A percentile compares a stretch with the other conserved stretches of the same genome.
Evolutionary conservation across 2,329 filamentous ascomycete genomes (phyloP).

Genomic region (Colletotrichum lindemuthianum): DNA sequence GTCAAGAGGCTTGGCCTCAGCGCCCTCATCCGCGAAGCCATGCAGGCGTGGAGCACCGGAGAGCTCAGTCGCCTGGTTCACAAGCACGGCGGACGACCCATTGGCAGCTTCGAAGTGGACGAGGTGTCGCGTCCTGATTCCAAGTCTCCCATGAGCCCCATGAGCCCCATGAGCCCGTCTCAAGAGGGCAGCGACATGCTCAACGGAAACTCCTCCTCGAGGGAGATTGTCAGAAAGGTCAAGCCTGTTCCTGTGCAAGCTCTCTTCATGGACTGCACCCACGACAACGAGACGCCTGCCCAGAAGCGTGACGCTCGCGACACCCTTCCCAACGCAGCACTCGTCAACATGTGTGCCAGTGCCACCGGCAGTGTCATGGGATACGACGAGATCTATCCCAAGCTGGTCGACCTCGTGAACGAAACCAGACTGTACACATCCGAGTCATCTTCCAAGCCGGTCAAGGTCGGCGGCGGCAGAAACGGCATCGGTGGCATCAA

Average conservation of each 20-base stretch:
- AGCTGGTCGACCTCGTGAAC: constrained; percentile 90
- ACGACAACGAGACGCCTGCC: constrained; percentile 96
- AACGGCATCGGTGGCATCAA: constrained; percentile 91
- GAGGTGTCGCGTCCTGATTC: constrained; percentile 75
- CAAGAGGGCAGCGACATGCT: constrained; percentile 40
- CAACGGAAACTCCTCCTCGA: constrained; percentile 49
- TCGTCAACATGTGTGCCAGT: constrained; percentile 96
- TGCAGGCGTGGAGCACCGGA: constrained; percentile 97
- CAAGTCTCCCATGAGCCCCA: constrained; percentile 42
- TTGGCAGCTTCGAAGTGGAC: constrained; percentile 97
- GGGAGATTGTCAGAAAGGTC: constrained; percentile 81
- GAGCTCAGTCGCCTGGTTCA: constrained; percentile 95
- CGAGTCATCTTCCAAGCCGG: constrained; percentile 70
- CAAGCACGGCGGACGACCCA: constrained; percentile 90
- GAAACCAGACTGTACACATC: constrained; percentile 88
- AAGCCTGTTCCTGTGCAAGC: constrained; percentile 91
- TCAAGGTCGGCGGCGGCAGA: constrained; percentile 75
- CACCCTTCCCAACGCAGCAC: constrained; percentile 90
- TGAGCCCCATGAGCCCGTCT: constrained; percentile 44
- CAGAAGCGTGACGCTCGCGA: constrained; percentile 96
- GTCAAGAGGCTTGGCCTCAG: constrained; percentile 92
- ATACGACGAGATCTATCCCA: constrained; percentile 96
- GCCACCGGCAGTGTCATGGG: constrained; percentile 97
- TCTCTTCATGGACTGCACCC: constrained; percentile 98
- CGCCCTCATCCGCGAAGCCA: constrained; percentile 93